A percentile compares a stretch with the other conserved stretches of the same genome.
Evolutionary conservation across 2,329 filamentous ascomycete species (phyloP).

Genomic region (Podosphaera fusca): DNA sequence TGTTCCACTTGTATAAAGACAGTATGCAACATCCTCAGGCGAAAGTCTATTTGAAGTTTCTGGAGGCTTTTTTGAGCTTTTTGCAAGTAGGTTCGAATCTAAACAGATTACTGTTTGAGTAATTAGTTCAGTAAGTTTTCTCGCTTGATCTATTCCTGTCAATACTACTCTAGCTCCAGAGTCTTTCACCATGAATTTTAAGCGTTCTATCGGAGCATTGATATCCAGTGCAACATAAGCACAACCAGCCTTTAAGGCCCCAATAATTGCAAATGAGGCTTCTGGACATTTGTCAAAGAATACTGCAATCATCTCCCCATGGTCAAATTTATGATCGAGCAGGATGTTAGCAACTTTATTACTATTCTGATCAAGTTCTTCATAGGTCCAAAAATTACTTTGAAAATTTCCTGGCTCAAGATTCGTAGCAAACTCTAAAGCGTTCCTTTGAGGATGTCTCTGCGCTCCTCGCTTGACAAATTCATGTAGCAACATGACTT

Average conservation of each 20-base stretch:
- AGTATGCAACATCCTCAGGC: conserved; percentile 14
- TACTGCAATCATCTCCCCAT: conserved; percentile 25
- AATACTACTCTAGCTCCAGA: conserved; percentile 42
- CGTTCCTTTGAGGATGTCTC: conserved; percentile 32
- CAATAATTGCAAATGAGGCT: conserved; percentile 17
- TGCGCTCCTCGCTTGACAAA: conserved; percentile 46
- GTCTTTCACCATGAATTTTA: conserved; percentile 25
- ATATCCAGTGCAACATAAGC: conserved; percentile 20
- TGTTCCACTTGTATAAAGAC: conserved; percentile 18
- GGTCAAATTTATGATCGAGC: conserved; percentile 21
- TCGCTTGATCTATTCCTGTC: conserved; percentile 24
- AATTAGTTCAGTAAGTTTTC: conserved; percentile 16
- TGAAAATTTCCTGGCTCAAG: conserved; percentile 24
- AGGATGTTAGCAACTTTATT: conserved; percentile 52
- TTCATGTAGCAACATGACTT: conserved; percentile 45
- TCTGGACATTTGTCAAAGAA: conserved; percentile 19
- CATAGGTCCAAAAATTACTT: conserved; percentile 46
- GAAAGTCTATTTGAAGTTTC: conserved; percentile 7
- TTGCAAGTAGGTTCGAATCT: conserved; percentile 4
- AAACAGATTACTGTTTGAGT: conserved; percentile 9
- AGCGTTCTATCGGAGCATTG: conserved; percentile 16
- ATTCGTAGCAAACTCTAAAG: conserved; percentile 50
- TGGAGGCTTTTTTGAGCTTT: conserved; percentile 9
- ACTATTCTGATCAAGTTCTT: conserved; percentile 43
- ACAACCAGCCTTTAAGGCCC: conserved; percentile 17